These are phyloP conservation scores for Dovyalis caffra DNA, from an alignment of 345 rosid species.

Conservation along the genomic window DNA sequence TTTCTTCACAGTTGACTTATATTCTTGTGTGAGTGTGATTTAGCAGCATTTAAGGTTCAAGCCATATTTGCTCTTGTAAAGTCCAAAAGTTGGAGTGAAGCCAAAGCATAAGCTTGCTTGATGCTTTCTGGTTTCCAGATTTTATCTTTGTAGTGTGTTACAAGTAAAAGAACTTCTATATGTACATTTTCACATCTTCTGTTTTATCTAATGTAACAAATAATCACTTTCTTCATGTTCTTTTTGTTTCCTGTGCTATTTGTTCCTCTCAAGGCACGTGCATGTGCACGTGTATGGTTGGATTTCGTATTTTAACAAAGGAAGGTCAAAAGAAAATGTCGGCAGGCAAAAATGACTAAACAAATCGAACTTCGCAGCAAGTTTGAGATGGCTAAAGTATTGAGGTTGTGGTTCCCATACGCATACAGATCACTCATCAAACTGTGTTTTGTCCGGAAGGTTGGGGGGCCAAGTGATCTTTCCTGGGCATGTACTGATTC, in stretches of 20 bases:
- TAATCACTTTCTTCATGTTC: background rate
- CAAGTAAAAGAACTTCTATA: background rate
- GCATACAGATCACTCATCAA: background rate
- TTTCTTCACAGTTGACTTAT: slow-evolving; percentile 9
- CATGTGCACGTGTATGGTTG: background rate
- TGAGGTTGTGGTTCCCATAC: background rate
- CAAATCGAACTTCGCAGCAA: background rate
- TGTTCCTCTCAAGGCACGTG: background rate
- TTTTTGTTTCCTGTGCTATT: background rate
- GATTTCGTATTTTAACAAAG: background rate
- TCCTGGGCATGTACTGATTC: slow-evolving; percentile 19
- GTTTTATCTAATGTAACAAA: background rate
- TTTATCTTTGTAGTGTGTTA: slow-evolving; percentile 5
- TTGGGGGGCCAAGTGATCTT: slow-evolving; percentile 17
- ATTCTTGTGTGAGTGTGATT: slow-evolving; percentile 40
- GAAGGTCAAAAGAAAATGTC: slow-evolving; percentile 18
- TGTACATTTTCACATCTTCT: slow-evolving; percentile 2
- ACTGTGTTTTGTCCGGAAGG: background rate
- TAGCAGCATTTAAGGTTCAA: slow-evolving; percentile 33
- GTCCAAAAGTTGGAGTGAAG: slow-evolving; percentile 25
- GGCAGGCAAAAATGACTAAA: slow-evolving; percentile 12
- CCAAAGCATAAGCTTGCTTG: slow-evolving; percentile 9
- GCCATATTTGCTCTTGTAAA: slow-evolving; percentile 35
- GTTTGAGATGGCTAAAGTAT: background rate
- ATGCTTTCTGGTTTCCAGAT: slow-evolving; percentile 11